Conservation (phyloP, 305 asterid genomes). For the Fraxinus sp. region DNA sequence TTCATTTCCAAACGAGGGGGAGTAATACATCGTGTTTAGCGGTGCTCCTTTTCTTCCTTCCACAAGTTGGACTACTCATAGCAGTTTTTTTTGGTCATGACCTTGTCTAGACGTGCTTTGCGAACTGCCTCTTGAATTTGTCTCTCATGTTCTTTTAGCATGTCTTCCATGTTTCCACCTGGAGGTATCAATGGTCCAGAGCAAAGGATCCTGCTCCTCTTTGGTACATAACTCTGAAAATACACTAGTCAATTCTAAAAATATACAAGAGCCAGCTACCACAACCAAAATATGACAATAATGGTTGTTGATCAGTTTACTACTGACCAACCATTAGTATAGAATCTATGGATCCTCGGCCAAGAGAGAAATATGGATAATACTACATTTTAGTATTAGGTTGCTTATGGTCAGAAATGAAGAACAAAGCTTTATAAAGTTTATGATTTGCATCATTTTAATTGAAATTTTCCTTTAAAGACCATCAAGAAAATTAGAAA, state of each 20-base stretch:
- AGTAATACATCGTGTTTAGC: background rate
- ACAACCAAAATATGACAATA: background rate
- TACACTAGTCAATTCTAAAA: background rate
- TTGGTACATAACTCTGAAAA: slow-evolving; percentile 57
- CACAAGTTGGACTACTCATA: slow-evolving; percentile 14
- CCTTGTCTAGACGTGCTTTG: slow-evolving; percentile 63
- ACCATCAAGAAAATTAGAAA: background rate
- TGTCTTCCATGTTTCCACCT: slow-evolving; percentile 93
- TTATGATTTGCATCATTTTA: background rate
- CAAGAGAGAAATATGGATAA: background rate
- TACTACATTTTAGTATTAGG: background rate
- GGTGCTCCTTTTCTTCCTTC: slow-evolving; percentile 22
- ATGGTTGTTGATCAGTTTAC: background rate
- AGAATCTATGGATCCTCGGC: background rate
- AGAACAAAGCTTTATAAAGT: background rate
- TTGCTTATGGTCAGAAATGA: background rate
- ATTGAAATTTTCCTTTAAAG: background rate
- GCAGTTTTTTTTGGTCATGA: slow-evolving; percentile 36
- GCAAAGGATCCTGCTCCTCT: slow-evolving; percentile 64
- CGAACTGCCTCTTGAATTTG: slow-evolving; percentile 91
- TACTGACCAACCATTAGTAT: background rate
- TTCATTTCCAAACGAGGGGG: background rate
- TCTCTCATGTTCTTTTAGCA: slow-evolving; percentile 87
- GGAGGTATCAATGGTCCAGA: slow-evolving; percentile 92
- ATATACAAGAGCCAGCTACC: background rate